Conservation (phyloP, 2,329 filamentous ascomycete genomes). For the Penicillium sp. region DNA sequence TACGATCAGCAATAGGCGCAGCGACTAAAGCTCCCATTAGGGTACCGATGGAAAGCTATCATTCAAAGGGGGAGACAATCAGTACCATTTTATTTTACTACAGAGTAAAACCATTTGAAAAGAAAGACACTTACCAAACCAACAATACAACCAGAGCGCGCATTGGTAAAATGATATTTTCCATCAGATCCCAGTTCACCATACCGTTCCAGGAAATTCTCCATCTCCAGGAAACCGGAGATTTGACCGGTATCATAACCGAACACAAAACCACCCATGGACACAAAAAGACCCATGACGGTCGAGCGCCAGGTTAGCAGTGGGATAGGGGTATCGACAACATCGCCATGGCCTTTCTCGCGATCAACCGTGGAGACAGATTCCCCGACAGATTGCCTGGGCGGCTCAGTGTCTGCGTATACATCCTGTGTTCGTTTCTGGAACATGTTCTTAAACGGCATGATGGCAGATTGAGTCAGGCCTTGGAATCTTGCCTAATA, state of each 20-base stretch:
- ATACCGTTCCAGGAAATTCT: constrained; percentile 44
- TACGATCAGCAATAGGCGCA: constrained; percentile 46
- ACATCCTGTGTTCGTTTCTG: constrained; percentile 20
- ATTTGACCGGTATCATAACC: constrained; percentile 52
- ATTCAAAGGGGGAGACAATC: not conserved
- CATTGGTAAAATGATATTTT: constrained; percentile 44
- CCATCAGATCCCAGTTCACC: constrained; percentile 37
- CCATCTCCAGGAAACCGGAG: constrained; percentile 48
- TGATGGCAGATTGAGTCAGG: constrained; percentile 1
- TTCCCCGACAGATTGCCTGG: constrained; percentile 22
- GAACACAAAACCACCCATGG: constrained; percentile 51
- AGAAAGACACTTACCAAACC: constrained; percentile 36
- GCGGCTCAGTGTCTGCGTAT: constrained; percentile 7
- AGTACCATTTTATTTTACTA: too few species aligned
- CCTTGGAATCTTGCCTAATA: not conserved
- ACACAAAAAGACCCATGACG: constrained; percentile 44
- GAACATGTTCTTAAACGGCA: constrained; percentile 20
- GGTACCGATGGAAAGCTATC: constrained; percentile 49
- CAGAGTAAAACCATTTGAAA: not conserved
- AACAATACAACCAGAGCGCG: constrained; percentile 48
- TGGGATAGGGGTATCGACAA: constrained; percentile 31
- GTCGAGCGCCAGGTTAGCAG: constrained; percentile 39
- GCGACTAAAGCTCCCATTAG: constrained; percentile 47
- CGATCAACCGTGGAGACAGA: constrained; percentile 23
- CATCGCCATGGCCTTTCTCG: constrained; percentile 22